These are phyloP conservation scores for Rubus parviflorus DNA, from an alignment of 306 rosid genomes.

Conservation along the genomic window DNA sequence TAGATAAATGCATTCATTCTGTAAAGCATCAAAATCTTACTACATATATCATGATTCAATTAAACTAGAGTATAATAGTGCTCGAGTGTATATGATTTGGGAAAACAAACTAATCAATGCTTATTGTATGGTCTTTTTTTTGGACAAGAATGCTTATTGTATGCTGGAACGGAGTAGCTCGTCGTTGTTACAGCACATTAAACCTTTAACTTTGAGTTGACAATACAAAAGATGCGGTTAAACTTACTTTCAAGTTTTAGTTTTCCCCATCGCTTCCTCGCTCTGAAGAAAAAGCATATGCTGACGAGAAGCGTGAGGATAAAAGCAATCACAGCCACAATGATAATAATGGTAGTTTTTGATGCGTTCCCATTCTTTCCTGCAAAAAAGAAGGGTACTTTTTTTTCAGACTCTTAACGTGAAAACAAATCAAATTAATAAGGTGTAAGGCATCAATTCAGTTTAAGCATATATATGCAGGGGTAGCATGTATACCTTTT, in stretches of 20 bases:
- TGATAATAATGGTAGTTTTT: background rate
- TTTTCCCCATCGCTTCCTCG: background rate
- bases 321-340: background rate
- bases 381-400: background rate
- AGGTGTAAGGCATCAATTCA: background rate
- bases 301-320: background rate
- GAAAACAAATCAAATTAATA: background rate
- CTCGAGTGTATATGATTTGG: background rate
- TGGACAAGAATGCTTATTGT: background rate
- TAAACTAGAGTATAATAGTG: background rate
- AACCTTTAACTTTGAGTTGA: too few relatives aligned
- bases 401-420: background rate
- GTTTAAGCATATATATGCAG: background rate
- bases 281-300: background rate
- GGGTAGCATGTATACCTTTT: background rate
- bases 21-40: background rate
- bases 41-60: too few relatives aligned
- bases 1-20: background rate
- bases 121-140: too few relatives aligned
- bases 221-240: too few relatives aligned
- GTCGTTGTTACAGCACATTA: background rate
- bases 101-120: background rate
- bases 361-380: background rate
- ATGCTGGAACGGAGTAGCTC: background rate
- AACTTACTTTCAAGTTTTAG: conserved; percentile 1